Evolutionary conservation across 805 yeast species (phyloP).

Genomic region (Candida xyloterini): DNA sequence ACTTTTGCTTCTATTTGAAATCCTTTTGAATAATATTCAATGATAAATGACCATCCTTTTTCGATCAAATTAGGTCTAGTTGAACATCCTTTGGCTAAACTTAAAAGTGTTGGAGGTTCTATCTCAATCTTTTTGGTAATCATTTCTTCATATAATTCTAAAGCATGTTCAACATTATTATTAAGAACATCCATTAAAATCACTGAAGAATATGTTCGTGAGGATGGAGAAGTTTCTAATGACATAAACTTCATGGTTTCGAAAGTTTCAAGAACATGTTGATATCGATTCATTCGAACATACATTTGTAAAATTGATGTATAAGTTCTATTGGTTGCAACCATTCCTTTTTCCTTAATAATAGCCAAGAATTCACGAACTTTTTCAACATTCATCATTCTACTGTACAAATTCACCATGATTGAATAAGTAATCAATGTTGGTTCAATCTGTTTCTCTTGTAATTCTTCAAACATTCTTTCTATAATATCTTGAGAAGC

Average conservation of each 20-base stretch:
- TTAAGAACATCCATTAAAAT: conserved; percentile 62
- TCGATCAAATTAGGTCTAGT: conserved; percentile 43
- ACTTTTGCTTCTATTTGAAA: conserved; percentile 38
- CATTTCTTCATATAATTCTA: conserved; percentile 78
- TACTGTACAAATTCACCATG: conserved; percentile 45
- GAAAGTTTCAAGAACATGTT: conserved; percentile 70
- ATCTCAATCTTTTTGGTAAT: conserved; percentile 31
- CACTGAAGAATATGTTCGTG: conserved; percentile 66
- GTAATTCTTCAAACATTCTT: conserved; percentile 29
- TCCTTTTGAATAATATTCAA: conserved; percentile 53
- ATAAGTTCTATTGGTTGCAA: conserved; percentile 46
- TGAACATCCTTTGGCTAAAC: conserved; percentile 68
- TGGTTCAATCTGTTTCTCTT: conserved; percentile 27
- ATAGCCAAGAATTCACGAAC: conserved; percentile 38
- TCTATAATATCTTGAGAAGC: conserved; percentile 33
- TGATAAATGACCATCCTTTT: conserved; percentile 76
- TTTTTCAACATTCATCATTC: conserved; percentile 35
- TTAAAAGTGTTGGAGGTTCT: conserved; percentile 44
- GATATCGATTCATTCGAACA: conserved; percentile 47
- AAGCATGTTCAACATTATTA: conserved; percentile 65
- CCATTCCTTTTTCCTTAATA: conserved; percentile 38
- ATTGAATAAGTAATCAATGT: conserved; percentile 42
- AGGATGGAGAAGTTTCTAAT: conserved; percentile 60
- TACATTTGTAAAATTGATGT: conserved; percentile 61
- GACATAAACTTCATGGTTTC: conserved; percentile 84